A percentile compares a stretch with the other conserved stretches of the same genome.
Conservation (phyloP, 108 stramenopile genomes). For the Pelagomonas calceolata region DNA sequence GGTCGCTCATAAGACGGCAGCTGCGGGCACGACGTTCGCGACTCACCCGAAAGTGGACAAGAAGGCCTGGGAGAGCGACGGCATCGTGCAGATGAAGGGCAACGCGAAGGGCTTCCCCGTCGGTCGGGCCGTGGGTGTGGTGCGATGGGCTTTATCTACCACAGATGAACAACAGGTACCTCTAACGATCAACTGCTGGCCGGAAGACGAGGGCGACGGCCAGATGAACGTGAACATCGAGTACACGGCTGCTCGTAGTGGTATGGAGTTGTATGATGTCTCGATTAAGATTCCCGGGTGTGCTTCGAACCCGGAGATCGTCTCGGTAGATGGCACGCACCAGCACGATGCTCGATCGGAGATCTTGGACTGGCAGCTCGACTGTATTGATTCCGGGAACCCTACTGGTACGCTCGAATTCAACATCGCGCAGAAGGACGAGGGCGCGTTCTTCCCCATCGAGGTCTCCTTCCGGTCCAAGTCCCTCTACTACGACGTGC, state of each 20-base stretch:
- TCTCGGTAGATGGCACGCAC: conserved; percentile 75
- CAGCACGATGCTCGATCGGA: conserved; percentile 78
- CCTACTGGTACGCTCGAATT: conserved; percentile 82
- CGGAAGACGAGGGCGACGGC: conserved; percentile 83
- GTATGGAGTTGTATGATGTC: conserved; percentile 77
- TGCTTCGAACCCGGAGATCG: conserved; percentile 65
- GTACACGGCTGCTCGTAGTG: conserved; percentile 66
- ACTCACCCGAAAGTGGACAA: conserved; percentile 97
- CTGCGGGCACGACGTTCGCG: conserved; percentile 64
- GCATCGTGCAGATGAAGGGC: conserved; percentile 75
- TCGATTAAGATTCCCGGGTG: conserved; percentile 85
- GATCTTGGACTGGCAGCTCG: conserved; percentile 90
- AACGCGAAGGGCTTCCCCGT: conserved; percentile 85
- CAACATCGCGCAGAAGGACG: conserved; percentile 58
- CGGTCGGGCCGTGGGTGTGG: conserved; percentile 76
- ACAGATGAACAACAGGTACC: conserved; percentile 71
- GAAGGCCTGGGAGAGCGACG: conserved; percentile 65
- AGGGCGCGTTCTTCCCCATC: conserved; percentile 89
- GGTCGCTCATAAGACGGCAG: conserved; percentile 52
- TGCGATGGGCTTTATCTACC: conserved; percentile 76
- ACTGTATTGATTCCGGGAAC: conserved; percentile 73
- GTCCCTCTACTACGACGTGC: conserved; percentile 48
- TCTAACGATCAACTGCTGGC: conserved; percentile 95
- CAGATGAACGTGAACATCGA: conserved; percentile 90
- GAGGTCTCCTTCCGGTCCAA: conserved; percentile 80